phyloP scores from a whole-genome alignment of 169 alveolate genomes.

The Babesia bovis region DNA sequence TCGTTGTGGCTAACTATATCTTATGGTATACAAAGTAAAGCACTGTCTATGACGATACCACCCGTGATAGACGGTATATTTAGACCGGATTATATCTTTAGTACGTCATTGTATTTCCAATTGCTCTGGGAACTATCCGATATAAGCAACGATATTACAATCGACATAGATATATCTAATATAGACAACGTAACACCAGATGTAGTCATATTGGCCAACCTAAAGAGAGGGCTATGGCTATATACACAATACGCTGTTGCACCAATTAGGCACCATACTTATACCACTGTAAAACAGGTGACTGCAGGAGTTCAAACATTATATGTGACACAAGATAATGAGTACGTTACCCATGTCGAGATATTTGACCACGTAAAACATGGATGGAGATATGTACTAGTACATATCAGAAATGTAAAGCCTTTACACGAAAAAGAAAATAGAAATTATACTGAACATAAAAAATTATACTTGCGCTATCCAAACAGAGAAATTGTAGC shows the following conservation, averaged over 20 bases:
- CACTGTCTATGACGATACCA: background rate
- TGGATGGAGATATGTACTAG: background rate
- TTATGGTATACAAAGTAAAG: background rate
- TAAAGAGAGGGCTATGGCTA: background rate
- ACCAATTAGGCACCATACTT: background rate
- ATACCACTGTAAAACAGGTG: background rate
- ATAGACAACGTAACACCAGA: background rate
- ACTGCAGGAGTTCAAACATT: background rate
- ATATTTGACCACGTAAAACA: background rate
- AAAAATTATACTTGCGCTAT: background rate
- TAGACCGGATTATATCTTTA: background rate
- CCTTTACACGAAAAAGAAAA: background rate
- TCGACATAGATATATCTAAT: background rate
- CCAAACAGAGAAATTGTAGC: background rate
- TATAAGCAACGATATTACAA: background rate
- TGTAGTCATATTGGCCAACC: background rate
- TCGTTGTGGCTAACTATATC: background rate
- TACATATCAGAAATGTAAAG: background rate
- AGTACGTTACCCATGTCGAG: slow-evolving; percentile 6
- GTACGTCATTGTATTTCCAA: background rate
- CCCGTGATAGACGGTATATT: background rate
- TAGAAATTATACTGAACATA: background rate
- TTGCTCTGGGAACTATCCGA: background rate
- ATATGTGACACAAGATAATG: background rate
- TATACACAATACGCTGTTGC: slow-evolving; percentile 7